phyloP scores from a whole-genome alignment of 1,284 basidiomycete species.

The Amylostereum areolatum region DNA sequence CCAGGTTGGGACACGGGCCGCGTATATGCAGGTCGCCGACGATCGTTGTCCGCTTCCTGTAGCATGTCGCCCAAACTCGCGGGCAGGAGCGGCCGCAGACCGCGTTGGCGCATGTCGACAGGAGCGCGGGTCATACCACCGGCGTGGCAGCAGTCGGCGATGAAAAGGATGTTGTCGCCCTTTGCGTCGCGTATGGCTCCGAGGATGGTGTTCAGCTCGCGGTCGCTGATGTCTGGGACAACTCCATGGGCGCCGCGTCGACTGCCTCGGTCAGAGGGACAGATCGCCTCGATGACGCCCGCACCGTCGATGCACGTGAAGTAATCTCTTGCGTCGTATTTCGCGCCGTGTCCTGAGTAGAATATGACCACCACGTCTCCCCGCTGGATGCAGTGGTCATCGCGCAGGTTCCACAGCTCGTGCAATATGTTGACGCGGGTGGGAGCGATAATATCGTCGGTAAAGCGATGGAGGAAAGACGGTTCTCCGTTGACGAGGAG shows the following conservation, averaged over 20 bases:
- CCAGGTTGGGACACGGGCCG: background rate
- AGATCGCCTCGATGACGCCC: slow-evolving; percentile 2
- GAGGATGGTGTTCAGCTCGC: background rate
- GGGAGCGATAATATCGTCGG: slow-evolving; percentile 1
- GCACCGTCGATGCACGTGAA: background rate
- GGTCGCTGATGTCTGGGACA: slow-evolving; percentile 1
- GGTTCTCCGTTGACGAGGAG: background rate
- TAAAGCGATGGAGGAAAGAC: background rate
- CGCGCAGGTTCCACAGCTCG: slow-evolving; percentile 9
- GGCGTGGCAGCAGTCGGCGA: background rate
- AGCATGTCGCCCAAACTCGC: background rate
- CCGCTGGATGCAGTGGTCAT: slow-evolving; percentile 6
- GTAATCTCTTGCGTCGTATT: slow-evolving; percentile 1
- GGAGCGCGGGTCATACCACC: background rate
- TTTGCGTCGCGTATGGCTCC: background rate
- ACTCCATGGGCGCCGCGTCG: background rate
- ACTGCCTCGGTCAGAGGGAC: background rate
- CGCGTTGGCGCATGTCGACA: no score
- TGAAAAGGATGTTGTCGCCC: background rate
- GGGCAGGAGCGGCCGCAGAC: no score
- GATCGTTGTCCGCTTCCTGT: background rate
- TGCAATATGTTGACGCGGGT: slow-evolving; percentile 9
- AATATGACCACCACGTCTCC: slow-evolving; percentile 11
- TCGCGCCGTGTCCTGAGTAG: slow-evolving; percentile 13
- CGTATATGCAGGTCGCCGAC: background rate